Percentiles rank a stretch among this genome's conserved stretches.
Evolutionary conservation across 768 basidiomycete genomes (phyloP).

Genomic region (Lactarius vividus): DNA sequence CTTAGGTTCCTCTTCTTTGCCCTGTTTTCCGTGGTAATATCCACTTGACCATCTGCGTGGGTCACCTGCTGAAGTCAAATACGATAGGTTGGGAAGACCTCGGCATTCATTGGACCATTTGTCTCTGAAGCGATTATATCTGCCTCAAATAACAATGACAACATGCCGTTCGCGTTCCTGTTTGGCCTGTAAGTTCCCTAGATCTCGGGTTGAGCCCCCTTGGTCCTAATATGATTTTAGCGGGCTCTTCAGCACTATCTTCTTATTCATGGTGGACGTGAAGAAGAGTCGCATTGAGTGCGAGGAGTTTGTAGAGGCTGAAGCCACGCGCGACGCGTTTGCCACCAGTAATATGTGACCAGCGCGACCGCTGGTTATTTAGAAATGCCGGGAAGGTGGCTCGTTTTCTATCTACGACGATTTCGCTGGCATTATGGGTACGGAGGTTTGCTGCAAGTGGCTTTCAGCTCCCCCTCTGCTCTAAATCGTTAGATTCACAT

Average conservation of each 20-base stretch:
- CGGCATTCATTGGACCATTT: conserved; percentile 73
- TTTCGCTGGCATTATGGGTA: not conserved
- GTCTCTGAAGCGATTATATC: conserved; percentile 74
- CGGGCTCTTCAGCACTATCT: conserved; percentile 51
- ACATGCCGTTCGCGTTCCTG: conserved; percentile 74
- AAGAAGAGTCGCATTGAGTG: conserved; percentile 64
- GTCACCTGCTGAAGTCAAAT: not conserved
- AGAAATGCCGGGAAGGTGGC: not conserved
- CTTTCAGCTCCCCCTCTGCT: too few relatives aligned
- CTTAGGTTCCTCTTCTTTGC: conserved; percentile 69
- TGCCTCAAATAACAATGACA: conserved; percentile 63
- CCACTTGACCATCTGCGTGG: not conserved
- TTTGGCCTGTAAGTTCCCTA: conserved; percentile 54
- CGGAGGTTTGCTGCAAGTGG: too few relatives aligned
- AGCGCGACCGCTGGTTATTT: not conserved
- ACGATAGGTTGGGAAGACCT: conserved; percentile 66
- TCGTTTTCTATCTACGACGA: not conserved
- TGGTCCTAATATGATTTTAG: conserved; percentile 33
- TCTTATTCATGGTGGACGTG: conserved; percentile 62
- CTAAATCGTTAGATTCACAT: too few relatives aligned
- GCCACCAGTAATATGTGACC: not conserved
- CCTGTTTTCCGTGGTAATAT: conserved; percentile 61
- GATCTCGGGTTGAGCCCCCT: not conserved
- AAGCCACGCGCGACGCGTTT: conserved; percentile 44
- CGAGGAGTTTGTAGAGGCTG: conserved; percentile 57